Conservation (phyloP, 2,329 filamentous ascomycete species). For the Microsporum canis region DNA sequence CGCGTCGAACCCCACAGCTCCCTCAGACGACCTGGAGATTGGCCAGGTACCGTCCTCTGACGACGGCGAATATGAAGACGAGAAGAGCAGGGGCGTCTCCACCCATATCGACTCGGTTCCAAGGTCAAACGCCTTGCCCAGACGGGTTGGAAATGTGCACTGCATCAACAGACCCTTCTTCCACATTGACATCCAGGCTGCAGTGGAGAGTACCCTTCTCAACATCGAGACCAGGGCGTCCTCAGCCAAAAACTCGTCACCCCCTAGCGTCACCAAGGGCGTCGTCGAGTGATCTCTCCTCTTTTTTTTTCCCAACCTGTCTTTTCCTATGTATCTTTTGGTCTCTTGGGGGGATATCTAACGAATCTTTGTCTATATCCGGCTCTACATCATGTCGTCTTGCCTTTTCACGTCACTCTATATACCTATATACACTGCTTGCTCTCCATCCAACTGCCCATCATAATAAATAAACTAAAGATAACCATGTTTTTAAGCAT, state of each 20-base stretch:
- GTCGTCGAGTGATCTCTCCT: background rate
- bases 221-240: conserved; percentile 8
- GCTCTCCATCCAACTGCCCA: background rate
- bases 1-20: background rate
- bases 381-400: background rate
- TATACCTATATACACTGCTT: background rate
- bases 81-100: background rate
- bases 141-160: conserved; percentile 9
- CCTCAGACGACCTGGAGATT: background rate
- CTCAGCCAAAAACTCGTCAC: background rate
- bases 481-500: background rate
- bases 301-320: background rate
- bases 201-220: conserved; percentile 10
- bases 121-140: background rate
- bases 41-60: background rate
- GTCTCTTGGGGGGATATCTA: background rate
- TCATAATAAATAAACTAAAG: background rate
- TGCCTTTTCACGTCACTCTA: background rate
- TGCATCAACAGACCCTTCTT: conserved; percentile 12
- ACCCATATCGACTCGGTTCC: background rate
- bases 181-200: conserved; percentile 11
- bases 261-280: background rate
- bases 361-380: background rate
- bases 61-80: background rate
- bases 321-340: background rate